Conservation (phyloP, 768 basidiomycete genomes). For the Kwoniella dendrophila region DNA sequence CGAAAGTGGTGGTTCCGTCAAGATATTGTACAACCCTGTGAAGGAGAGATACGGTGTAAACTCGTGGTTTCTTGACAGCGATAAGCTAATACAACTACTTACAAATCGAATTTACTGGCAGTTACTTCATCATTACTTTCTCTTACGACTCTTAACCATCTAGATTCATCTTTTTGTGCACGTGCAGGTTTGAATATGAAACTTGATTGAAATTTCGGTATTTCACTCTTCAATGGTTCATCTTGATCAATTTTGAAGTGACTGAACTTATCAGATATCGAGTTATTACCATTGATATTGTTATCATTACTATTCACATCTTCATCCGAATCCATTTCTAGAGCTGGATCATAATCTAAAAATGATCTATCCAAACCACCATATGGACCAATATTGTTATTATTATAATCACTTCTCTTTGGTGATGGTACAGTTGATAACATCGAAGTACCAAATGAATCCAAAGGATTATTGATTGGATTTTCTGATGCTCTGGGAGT, state of each 20-base stretch:
- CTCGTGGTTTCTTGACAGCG: not conserved
- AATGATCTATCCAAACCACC: constrained; percentile 19
- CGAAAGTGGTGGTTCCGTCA: constrained; percentile 86
- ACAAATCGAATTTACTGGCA: constrained; percentile 77
- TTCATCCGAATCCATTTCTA: constrained; percentile 41
- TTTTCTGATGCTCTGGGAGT: constrained; percentile 26
- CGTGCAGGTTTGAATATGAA: constrained; percentile 79
- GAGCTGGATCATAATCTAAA: constrained; percentile 36
- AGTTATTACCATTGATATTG: too few species aligned
- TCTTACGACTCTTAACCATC: constrained; percentile 89
- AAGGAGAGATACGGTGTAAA: not conserved
- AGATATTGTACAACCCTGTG: constrained; percentile 86
- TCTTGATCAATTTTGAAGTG: constrained; percentile 61
- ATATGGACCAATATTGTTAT: not conserved
- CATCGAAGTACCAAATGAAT: constrained; percentile 7
- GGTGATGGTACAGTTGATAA: constrained; percentile 32
- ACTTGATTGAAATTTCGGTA: constrained; percentile 39
- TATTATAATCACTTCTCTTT: not conserved
- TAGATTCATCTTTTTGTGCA: constrained; percentile 74
- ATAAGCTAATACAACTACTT: constrained; percentile 18
- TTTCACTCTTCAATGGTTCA: constrained; percentile 24
- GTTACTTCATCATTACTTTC: constrained; percentile 73
- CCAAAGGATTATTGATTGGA: constrained; percentile 23
- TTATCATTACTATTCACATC: too few species aligned
- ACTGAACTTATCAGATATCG: constrained; percentile 9